Percentiles rank a stretch among this genome's conserved stretches.
phyloP scores from a whole-genome alignment of 495 filamentous ascomycete species.

The Cercophora sp. region DNA sequence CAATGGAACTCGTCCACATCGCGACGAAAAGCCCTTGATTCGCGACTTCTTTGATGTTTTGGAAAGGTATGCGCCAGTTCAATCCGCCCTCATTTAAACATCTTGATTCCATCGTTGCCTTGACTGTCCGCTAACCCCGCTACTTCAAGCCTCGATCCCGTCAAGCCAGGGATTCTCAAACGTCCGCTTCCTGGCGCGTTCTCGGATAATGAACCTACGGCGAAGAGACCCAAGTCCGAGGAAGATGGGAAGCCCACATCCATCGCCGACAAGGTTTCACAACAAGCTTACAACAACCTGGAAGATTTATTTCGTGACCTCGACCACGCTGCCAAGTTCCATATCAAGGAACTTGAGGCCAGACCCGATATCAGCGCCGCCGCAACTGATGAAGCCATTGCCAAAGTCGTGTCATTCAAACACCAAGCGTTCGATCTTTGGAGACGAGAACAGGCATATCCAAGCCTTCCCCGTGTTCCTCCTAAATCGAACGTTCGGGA shows the following conservation, averaged over 20 bases:
- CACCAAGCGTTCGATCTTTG: constrained; percentile 38
- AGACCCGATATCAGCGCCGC: constrained; percentile 17
- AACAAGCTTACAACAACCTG: constrained; percentile 39
- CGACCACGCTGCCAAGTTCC: constrained; percentile 32
- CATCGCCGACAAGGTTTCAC: constrained; percentile 43
- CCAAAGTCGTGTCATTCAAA: constrained; percentile 38
- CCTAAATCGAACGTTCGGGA: constrained; percentile 13
- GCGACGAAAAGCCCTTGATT: constrained; percentile 28
- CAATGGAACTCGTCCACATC: constrained; percentile 22
- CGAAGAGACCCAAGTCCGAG: constrained; percentile 45
- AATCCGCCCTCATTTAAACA: background rate
- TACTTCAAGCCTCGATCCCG: constrained; percentile 38
- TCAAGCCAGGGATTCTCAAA: constrained; percentile 38
- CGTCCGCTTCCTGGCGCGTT: constrained; percentile 37
- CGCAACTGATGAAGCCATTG: constrained; percentile 30
- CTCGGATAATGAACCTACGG: constrained; percentile 36
- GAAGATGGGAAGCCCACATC: constrained; percentile 29
- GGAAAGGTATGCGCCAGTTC: constrained; percentile 35
- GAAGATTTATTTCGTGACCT: constrained; percentile 47
- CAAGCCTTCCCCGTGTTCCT: constrained; percentile 22
- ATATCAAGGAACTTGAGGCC: constrained; percentile 36
- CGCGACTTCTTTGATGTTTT: constrained; percentile 42
- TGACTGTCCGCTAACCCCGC: constrained; percentile 11
- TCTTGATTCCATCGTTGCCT: background rate
- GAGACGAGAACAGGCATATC: constrained; percentile 38